A percentile compares a stretch with the other conserved stretches of the same genome.
Evolutionary conservation across 1,139 yeast genomes (phyloP).

Genomic region (Lodderomyces metapsilosis): DNA sequence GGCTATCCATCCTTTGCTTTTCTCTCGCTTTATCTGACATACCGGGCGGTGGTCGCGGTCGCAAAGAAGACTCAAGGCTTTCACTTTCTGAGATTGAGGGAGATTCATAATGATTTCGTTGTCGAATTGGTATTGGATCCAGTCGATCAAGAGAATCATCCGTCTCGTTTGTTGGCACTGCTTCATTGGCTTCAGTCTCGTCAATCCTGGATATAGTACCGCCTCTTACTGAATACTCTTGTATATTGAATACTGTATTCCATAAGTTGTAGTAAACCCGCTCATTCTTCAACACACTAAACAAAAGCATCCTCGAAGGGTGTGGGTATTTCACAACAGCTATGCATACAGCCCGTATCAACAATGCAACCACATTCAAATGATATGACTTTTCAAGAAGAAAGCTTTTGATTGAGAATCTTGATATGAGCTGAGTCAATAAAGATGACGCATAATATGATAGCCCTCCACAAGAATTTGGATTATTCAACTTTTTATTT

Average conservation of each 20-base stretch:
- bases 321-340: constrained; percentile 48
- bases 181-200: constrained; percentile 15
- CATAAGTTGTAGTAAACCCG: constrained; percentile 32
- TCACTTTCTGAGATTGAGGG: constrained; percentile 13
- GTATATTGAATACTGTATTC: constrained; percentile 30
- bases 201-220: constrained; percentile 18
- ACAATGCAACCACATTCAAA: constrained; percentile 57
- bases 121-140: constrained; percentile 9
- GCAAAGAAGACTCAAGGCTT: constrained; percentile 27
- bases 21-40: constrained; percentile 60
- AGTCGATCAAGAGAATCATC: neutral
- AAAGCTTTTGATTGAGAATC: constrained; percentile 42
- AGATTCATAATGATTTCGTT: constrained; percentile 10
- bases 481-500: constrained; percentile 28
- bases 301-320: constrained; percentile 55
- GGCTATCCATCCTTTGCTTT: constrained; percentile 53
- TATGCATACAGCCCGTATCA: constrained; percentile 54
- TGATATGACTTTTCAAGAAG: constrained; percentile 47
- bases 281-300: constrained; percentile 51
- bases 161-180: no score
- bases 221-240: constrained; percentile 27
- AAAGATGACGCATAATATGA: constrained; percentile 62
- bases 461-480: constrained; percentile 44
- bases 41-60: constrained; percentile 56
- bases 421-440: constrained; percentile 52